These are phyloP conservation scores for Nemania bipapillata DNA, from an alignment of 2,329 filamentous ascomycete species.

Conservation along the genomic window DNA sequence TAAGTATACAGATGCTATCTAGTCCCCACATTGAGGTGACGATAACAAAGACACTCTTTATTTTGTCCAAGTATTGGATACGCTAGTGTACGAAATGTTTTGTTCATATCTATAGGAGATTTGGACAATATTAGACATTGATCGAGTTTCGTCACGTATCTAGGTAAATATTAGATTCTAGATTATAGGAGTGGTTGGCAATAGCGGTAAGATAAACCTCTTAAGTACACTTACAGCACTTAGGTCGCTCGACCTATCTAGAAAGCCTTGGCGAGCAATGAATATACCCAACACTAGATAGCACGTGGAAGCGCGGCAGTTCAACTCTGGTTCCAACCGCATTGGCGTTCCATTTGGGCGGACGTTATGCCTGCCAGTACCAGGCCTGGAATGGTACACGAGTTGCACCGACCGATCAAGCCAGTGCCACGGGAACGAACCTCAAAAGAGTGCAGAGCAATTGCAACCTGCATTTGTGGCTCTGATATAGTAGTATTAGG, in stretches of 20 bases:
- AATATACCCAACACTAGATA: constrained; percentile 21
- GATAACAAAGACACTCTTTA: neutral
- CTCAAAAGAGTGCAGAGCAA: neutral
- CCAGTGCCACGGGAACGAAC: constrained; percentile 27
- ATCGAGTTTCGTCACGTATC: neutral
- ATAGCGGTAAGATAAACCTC: neutral
- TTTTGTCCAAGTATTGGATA: too few relatives aligned
- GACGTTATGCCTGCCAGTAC: constrained; percentile 24
- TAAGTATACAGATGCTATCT: neutral
- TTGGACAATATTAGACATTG: too few relatives aligned
- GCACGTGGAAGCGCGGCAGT: constrained; percentile 38
- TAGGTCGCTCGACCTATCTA: constrained; percentile 10
- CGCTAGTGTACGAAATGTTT: too few relatives aligned
- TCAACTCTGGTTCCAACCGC: constrained; percentile 25
- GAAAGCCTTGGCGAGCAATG: constrained; percentile 24
- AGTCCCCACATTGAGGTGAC: neutral
- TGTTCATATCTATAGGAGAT: too few relatives aligned
- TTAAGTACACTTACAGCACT: neutral
- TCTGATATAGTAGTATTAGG: neutral
- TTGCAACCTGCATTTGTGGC: neutral
- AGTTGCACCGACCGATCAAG: constrained; percentile 29
- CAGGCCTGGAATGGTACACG: constrained; percentile 16
- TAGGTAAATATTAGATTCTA: neutral
- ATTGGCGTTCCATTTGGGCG: constrained; percentile 23
- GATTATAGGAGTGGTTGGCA: neutral